A percentile compares a stretch with the other conserved stretches of the same genome.
Conservation (phyloP, 805 yeast genomes). For the Nakazawaea wickerhamii region DNA sequence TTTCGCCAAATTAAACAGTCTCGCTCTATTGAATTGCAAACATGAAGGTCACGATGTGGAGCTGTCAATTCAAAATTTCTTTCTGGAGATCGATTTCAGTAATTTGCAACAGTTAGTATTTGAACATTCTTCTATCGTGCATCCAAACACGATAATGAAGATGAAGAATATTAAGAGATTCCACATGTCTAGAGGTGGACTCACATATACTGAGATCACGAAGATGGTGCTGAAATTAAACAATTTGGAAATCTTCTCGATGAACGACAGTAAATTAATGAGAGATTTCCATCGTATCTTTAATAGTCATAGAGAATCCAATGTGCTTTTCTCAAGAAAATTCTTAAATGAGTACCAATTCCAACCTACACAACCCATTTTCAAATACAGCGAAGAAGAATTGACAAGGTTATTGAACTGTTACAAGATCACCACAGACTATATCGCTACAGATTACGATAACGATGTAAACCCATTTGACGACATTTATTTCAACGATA, state of each 20-base stretch:
- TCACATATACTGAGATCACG: conserved; percentile 3
- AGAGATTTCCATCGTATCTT: conserved; percentile 11
- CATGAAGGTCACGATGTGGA: not conserved
- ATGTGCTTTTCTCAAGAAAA: conserved; percentile 9
- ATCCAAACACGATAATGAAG: not conserved
- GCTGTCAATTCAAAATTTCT: not conserved
- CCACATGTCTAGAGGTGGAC: conserved; percentile 10
- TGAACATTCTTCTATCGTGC: conserved; percentile 9
- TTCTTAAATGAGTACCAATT: conserved; percentile 12
- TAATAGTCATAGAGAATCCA: conserved; percentile 12
- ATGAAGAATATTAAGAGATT: conserved; percentile 8
- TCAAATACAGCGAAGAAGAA: conserved; percentile 10
- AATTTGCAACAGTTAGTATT: conserved; percentile 6
- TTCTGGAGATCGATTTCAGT: not conserved
- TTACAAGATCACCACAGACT: conserved; percentile 10
- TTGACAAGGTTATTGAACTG: conserved; percentile 3
- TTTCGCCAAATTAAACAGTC: conserved; percentile 2
- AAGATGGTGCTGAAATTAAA: conserved; percentile 1
- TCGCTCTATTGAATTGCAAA: conserved; percentile 10
- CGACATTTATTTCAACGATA: conserved; percentile 9
- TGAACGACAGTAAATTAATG: conserved; percentile 11
- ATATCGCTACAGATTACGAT: not conserved
- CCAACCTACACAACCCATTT: conserved; percentile 12
- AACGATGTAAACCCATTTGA: conserved; percentile 12
- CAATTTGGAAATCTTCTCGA: conserved; percentile 6